Conservation (phyloP, 352 stramenopile species). For the Vaucheria bursata region DNA sequence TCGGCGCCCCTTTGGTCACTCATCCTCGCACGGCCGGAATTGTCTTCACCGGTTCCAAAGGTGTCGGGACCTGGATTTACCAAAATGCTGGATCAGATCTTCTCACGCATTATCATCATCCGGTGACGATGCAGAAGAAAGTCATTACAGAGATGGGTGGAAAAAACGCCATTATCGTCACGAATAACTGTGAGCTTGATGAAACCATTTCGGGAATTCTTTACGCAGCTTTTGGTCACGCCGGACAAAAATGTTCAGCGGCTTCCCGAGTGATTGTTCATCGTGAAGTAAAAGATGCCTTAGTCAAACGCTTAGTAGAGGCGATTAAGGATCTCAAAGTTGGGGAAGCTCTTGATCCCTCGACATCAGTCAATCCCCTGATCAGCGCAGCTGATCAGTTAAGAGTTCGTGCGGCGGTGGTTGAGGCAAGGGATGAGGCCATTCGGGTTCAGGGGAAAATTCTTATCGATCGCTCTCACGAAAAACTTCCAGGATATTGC, state of each 20-base stretch:
- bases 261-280: background rate
- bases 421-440: background rate
- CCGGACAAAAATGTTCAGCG: background rate
- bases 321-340: background rate
- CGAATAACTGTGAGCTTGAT: too few species aligned
- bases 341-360: background rate
- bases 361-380: background rate
- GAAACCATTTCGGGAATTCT: background rate
- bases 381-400: background rate
- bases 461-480: background rate
- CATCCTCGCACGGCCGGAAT: too few species aligned
- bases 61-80: too few species aligned
- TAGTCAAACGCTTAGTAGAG: background rate
- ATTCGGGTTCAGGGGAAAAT: background rate
- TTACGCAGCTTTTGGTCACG: background rate
- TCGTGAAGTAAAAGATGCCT: background rate
- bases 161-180: too few species aligned
- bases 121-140: too few species aligned
- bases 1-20: too few species aligned
- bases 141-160: too few species aligned
- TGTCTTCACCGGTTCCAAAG: too few species aligned
- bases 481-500: background rate
- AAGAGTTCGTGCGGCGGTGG: background rate
- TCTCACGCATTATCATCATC: too few species aligned
- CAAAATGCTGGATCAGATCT: too few species aligned